Conservation (phyloP, 2,329 filamentous ascomycete genomes). For the Claviceps maximensis region DNA sequence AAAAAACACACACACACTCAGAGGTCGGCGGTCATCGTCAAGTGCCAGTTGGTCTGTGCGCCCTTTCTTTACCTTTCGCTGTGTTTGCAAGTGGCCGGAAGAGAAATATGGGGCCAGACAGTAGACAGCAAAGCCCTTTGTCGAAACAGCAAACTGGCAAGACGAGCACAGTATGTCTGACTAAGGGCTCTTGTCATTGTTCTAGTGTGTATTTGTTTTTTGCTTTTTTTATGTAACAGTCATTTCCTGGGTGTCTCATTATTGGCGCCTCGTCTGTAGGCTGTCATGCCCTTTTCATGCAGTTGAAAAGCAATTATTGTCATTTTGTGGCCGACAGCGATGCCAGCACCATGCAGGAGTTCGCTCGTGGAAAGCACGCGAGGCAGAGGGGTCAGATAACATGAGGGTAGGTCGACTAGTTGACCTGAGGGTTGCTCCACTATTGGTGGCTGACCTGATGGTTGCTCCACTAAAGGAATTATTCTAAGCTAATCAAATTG, state of each 20-base stretch:
- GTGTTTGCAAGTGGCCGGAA: conserved; percentile 6
- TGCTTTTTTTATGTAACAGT: too few relatives aligned
- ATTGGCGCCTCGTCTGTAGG: background rate
- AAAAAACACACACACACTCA: conserved; percentile 3
- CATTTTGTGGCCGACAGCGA: background rate
- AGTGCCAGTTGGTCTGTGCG: conserved; percentile 9
- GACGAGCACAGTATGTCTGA: background rate
- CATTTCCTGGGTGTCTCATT: background rate
- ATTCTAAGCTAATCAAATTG: too few relatives aligned
- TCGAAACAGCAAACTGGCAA: background rate
- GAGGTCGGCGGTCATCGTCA: conserved; percentile 10
- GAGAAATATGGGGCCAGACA: background rate
- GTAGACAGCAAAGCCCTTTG: background rate
- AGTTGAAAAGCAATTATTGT: background rate
- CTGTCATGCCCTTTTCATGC: background rate
- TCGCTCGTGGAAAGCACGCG: background rate
- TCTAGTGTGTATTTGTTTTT: background rate
- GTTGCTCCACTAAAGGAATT: too few relatives aligned
- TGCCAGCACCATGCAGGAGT: too few relatives aligned
- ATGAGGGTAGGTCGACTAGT: too few relatives aligned
- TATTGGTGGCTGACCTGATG: too few relatives aligned
- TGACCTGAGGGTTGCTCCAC: too few relatives aligned
- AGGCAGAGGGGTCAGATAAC: too few relatives aligned
- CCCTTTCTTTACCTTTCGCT: background rate
- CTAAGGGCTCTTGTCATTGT: background rate